These are phyloP conservation scores for Blastobotrys apis DNA, from an alignment of 1,139 yeast species.

Conservation along the genomic window DNA sequence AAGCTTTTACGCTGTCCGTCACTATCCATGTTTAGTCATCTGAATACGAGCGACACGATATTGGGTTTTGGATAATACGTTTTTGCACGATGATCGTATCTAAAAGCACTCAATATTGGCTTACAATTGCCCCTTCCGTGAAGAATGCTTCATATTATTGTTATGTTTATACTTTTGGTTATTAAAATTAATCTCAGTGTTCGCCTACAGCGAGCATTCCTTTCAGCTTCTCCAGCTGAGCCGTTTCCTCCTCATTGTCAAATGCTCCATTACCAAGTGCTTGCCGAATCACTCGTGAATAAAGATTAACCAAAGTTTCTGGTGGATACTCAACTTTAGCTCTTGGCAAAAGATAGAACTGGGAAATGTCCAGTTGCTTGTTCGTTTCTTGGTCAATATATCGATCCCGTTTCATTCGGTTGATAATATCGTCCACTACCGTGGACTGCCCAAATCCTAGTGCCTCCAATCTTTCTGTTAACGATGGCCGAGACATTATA, in stretches of 20 bases:
- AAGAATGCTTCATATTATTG: too few species aligned
- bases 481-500: conserved; percentile 1
- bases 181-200: too few species aligned
- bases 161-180: too few species aligned
- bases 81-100: too few species aligned
- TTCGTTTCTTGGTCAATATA: conserved; percentile 1
- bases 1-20: too few species aligned
- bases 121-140: too few species aligned
- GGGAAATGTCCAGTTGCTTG: neutral
- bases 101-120: too few species aligned
- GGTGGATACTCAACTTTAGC: conserved; percentile 3
- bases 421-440: conserved; percentile 6
- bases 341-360: conserved; percentile 4
- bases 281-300: neutral
- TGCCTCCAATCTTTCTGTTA: neutral
- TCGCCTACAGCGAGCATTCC: too few species aligned
- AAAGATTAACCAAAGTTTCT: neutral
- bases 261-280: neutral
- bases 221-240: neutral
- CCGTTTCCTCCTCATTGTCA: neutral
- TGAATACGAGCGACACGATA: too few species aligned
- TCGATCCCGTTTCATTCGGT: conserved; percentile 8
- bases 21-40: too few species aligned
- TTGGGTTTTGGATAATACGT: too few species aligned
- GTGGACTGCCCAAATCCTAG: neutral